Evolutionary conservation across 202 grass and related monocot genomes (phyloP), one percentile per base, ranked within the genome.

Genomic region (Zoysia matrella): DNA sequence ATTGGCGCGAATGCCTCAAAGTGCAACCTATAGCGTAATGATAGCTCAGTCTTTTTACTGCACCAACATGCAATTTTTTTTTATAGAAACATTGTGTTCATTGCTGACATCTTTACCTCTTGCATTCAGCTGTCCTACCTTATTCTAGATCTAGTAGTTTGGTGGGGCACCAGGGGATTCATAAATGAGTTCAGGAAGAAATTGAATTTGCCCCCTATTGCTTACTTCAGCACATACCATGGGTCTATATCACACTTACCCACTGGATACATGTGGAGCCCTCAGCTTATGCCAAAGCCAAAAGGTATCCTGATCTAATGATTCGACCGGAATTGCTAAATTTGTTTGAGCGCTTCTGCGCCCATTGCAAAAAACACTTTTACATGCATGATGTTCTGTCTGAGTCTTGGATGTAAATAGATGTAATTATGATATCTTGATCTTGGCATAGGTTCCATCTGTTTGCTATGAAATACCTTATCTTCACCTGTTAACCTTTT

Each of bases 171-270:
- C 65, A 94, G 95, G 82, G 90, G 90, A 84, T 98, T 84, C 88
- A 93, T 98, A 82, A 98, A 98, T 88, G 89, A 98, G 46, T 95
- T 98, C 84, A 90, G 95, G 88, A 98, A 93, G 83, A 98, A 93
- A 80, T 90, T 98, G 74, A 95, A 93, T 56, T 86, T 98, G 84
- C 65, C 92, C 74, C 92, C 92, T 8, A 93, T 98, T 82, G 95
- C 95, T 79, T 98, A 98, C 79, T 98, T 98, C 87, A 95, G 90
- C 82, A 98, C 95, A 48, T 98, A 98, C 50, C 95, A 90, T 88
- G 95, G 95, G 84, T 98, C 95, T 84, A 93, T 98, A 88, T 98
- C 95, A 75, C 95, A 98, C 80, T 94, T 98, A 84, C 95, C 95
- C 86, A 98, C 89, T 76, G 92, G 90, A 77, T 98, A 98, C 84